Conservation (phyloP, 2,329 filamentous ascomycete genomes). For the Penicillium sp. region DNA sequence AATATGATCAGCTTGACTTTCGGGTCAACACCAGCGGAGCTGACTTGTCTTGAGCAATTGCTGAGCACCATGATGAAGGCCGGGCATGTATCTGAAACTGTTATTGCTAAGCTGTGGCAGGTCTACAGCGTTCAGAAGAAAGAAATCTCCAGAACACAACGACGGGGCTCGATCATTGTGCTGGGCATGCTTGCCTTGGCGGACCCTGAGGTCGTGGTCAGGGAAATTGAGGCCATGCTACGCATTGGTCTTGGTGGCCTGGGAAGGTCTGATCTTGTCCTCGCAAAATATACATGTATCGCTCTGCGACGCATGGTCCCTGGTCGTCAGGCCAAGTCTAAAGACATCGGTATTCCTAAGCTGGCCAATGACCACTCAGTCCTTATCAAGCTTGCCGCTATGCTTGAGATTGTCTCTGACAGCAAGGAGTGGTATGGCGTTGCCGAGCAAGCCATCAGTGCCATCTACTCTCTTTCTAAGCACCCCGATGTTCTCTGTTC, state of each 20-base stretch:
- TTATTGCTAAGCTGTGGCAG: slow-evolving; percentile 92
- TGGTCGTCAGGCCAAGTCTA: slow-evolving; percentile 74
- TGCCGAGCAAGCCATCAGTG: slow-evolving; percentile 91
- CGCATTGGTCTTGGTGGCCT: slow-evolving; percentile 80
- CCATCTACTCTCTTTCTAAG: slow-evolving; percentile 90
- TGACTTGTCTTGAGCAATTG: slow-evolving; percentile 92
- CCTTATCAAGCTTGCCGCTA: slow-evolving; percentile 72
- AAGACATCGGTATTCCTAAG: slow-evolving; percentile 62
- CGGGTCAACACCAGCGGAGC: slow-evolving; percentile 86
- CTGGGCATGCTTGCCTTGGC: slow-evolving; percentile 94
- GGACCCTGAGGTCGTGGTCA: slow-evolving; percentile 86
- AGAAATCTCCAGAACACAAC: slow-evolving; percentile 87
- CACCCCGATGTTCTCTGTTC: slow-evolving; percentile 93
- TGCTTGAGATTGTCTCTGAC: slow-evolving; percentile 79
- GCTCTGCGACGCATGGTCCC: slow-evolving; percentile 89
- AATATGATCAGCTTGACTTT: slow-evolving; percentile 99
- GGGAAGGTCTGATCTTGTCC: slow-evolving; percentile 76
- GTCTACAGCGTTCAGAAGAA: slow-evolving; percentile 93
- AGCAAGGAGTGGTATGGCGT: slow-evolving; percentile 95
- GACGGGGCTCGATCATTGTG: slow-evolving; percentile 91
- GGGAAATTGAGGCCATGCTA: slow-evolving; percentile 92
- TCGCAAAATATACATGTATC: slow-evolving; percentile 94
- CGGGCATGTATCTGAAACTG: slow-evolving; percentile 77
- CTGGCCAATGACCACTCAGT: slow-evolving; percentile 91
- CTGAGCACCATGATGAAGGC: slow-evolving; percentile 97